Evolutionary conservation across 1,284 basidiomycete genomes (phyloP).

Genomic region (Trichosporon sp.): DNA sequence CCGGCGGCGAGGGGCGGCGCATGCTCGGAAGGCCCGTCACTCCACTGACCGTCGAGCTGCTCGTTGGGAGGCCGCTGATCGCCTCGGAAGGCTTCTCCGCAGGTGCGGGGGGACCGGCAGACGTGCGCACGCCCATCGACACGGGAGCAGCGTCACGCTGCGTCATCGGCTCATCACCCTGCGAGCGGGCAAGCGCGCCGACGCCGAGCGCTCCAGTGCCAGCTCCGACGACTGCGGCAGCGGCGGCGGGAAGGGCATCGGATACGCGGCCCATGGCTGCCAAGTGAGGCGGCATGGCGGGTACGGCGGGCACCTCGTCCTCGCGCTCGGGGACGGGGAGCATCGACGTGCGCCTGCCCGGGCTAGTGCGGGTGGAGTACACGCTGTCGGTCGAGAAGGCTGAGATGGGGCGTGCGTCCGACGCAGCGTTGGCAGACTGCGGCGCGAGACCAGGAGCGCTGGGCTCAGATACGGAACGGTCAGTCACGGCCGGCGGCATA

Average conservation of each 20-base stretch:
- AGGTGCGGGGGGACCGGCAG: background rate
- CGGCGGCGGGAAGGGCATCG: background rate
- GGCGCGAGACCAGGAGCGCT: too few relatives aligned
- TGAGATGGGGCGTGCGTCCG: background rate
- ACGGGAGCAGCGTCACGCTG: background rate
- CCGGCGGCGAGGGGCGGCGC: background rate
- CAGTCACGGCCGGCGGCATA: background rate
- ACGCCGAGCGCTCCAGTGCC: background rate
- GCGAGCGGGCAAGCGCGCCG: background rate
- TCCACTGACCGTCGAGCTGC: background rate
- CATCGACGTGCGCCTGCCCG: background rate
- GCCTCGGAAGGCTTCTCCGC: background rate
- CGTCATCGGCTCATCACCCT: background rate
- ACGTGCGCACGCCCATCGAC: background rate
- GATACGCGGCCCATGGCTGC: background rate
- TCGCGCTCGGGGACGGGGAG: background rate
- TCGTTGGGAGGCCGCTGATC: background rate
- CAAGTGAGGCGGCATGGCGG: background rate
- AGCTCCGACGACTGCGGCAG: background rate
- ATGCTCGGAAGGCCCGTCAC: background rate
- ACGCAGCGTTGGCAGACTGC: background rate
- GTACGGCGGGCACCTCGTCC: background rate
- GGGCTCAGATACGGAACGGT: too few relatives aligned
- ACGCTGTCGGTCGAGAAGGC: constrained; percentile 3
- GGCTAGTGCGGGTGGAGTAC: background rate